These are phyloP conservation scores for Coelastrella sp. DNA, from an alignment of 139 green algal species.

Conservation along the genomic window DNA sequence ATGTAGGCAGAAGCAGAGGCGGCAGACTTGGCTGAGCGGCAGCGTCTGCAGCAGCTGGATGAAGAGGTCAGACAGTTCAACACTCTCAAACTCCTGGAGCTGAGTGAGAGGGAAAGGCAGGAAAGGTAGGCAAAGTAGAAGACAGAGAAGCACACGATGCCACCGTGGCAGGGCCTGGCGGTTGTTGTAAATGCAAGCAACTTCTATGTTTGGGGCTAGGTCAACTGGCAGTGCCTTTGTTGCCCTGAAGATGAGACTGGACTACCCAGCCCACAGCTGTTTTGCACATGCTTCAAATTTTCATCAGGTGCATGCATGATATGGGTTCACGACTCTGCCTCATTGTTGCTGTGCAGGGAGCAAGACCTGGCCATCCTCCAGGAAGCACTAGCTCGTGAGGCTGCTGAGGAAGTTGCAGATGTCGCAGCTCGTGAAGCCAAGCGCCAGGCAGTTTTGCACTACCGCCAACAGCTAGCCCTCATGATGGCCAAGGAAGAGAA, in stretches of 20 bases:
- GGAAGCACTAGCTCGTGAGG: slow-evolving; percentile 62
- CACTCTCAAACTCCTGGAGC: slow-evolving; percentile 59
- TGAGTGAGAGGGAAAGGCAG: slow-evolving; percentile 55
- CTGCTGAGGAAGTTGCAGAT: slow-evolving; percentile 60
- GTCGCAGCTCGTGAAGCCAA: slow-evolving; percentile 50
- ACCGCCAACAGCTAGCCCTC: slow-evolving; percentile 65
- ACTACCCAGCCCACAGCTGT: too few relatives aligned
- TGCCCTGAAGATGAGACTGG: too few relatives aligned
- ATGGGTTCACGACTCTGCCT: neutral
- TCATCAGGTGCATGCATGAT: neutral
- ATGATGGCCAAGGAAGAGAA: slow-evolving; percentile 66
- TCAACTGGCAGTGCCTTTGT: too few relatives aligned
- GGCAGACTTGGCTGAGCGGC: slow-evolving; percentile 51
- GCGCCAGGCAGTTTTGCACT: slow-evolving; percentile 56
- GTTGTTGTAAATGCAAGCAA: too few relatives aligned
- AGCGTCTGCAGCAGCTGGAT: slow-evolving; percentile 56
- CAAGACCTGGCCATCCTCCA: slow-evolving; percentile 68
- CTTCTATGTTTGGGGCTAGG: too few relatives aligned
- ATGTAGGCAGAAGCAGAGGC: slow-evolving; percentile 54
- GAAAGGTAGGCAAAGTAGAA: slow-evolving; percentile 54
- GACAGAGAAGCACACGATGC: too few relatives aligned
- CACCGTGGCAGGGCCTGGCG: too few relatives aligned
- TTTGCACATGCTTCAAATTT: neutral
- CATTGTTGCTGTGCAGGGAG: slow-evolving; percentile 52
- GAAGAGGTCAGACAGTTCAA: slow-evolving; percentile 73